Conservation (phyloP, 495 filamentous ascomycete genomes). For the Penicillium longicatenatum region DNA sequence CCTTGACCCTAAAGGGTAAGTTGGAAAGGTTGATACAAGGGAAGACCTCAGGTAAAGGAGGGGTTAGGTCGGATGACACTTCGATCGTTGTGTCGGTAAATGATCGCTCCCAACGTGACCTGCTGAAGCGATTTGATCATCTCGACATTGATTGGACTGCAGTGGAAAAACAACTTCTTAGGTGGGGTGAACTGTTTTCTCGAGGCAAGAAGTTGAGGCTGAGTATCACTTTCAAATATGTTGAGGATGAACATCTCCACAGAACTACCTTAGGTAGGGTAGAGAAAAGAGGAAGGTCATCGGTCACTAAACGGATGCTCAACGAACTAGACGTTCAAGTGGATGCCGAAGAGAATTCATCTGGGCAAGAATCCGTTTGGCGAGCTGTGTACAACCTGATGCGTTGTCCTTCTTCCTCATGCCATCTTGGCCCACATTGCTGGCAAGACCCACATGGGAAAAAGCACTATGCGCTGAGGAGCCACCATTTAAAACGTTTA, state of each 20-base stretch:
- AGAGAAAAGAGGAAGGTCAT: constrained; percentile 26
- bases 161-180: constrained; percentile 8
- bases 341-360: constrained; percentile 28
- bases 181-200: constrained; percentile 9
- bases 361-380: constrained; percentile 17
- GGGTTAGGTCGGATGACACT: neutral
- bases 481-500: constrained; percentile 20
- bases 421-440: neutral
- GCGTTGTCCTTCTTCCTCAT: constrained; percentile 5
- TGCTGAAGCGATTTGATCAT: neutral
- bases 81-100: neutral
- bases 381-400: constrained; percentile 4
- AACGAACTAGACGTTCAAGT: constrained; percentile 27
- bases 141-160: constrained; percentile 8
- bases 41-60: constrained; percentile 12
- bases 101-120: neutral
- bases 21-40: constrained; percentile 15
- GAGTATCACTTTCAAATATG: constrained; percentile 14
- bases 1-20: constrained; percentile 12
- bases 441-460: constrained; percentile 15
- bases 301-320: constrained; percentile 21
- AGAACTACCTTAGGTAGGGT: constrained; percentile 6
- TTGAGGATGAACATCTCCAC: constrained; percentile 10
- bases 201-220: constrained; percentile 17
- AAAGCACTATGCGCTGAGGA: constrained; percentile 21